Conservation (phyloP, 2,329 filamentous ascomycete genomes). For the Fusarium mundagurra region DNA sequence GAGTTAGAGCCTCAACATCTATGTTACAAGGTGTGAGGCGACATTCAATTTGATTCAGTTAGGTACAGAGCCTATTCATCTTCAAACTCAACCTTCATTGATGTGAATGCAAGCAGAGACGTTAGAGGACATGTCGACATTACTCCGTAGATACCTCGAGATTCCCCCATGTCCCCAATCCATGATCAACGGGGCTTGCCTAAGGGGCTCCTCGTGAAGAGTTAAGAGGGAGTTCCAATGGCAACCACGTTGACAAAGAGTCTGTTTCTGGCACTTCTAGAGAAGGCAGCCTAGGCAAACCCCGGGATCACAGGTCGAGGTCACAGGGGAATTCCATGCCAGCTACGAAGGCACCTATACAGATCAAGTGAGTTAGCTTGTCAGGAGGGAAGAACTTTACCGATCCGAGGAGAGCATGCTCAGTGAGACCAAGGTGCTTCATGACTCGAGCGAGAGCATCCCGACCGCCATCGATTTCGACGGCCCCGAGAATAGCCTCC, state of each 20-base stretch:
- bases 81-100: neutral
- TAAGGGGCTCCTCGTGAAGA: neutral
- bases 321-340: neutral
- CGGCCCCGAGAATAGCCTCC: neutral
- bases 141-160: neutral
- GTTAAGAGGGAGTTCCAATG: neutral
- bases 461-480: neutral
- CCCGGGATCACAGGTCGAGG: neutral
- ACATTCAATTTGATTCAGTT: neutral
- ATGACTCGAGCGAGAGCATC: neutral
- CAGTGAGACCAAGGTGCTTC: neutral
- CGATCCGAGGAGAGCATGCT: neutral
- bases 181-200: neutral
- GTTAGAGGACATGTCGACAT: accelerated
- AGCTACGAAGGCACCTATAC: neutral
- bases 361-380: neutral
- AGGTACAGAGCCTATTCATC: neutral
- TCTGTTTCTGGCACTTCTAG: neutral
- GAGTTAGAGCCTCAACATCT: neutral
- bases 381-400: neutral
- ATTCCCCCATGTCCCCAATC: neutral
- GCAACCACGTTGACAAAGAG: too few relatives aligned
- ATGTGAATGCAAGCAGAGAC: neutral
- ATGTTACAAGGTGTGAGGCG: neutral
- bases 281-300: neutral